phyloP scores from a whole-genome alignment of 345 rosid species.

The Firmiana major region DNA sequence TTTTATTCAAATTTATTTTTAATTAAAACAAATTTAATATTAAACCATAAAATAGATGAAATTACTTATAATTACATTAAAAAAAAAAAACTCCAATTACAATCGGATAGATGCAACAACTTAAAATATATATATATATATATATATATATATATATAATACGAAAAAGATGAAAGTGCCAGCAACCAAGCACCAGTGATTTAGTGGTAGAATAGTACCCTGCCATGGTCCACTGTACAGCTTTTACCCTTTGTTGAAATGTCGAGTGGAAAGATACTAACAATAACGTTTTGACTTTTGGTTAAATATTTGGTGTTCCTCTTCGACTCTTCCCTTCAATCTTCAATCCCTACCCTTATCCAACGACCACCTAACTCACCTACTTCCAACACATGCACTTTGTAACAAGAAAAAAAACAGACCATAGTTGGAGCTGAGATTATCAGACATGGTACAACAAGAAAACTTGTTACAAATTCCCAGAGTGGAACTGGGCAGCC shows the following conservation, averaged over 20 bases:
- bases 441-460: constrained; percentile 2
- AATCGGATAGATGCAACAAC: too few species aligned
- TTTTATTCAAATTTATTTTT: too few species aligned
- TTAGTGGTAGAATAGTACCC: constrained; percentile 86
- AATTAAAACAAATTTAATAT: too few species aligned
- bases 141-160: too few species aligned
- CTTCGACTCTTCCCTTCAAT: neutral
- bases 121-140: too few species aligned
- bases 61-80: too few species aligned
- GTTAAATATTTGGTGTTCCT: neutral
- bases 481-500: constrained; percentile 8
- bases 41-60: too few species aligned
- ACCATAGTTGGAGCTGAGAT: neutral
- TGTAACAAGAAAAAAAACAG: neutral
- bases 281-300: neutral
- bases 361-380: neutral
- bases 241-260: too few species aligned
- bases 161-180: too few species aligned
- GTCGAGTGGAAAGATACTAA: too few species aligned
- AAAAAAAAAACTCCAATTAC: too few species aligned
- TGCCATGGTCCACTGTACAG: constrained; percentile 75
- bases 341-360: neutral
- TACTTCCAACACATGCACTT: neutral
- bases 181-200: constrained; percentile 53
- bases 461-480: neutral